Percentiles rank a stretch among this genome's conserved stretches.
Evolutionary conservation across 768 basidiomycete species (phyloP).

Genomic region (Kwoniella bestiolae): DNA sequence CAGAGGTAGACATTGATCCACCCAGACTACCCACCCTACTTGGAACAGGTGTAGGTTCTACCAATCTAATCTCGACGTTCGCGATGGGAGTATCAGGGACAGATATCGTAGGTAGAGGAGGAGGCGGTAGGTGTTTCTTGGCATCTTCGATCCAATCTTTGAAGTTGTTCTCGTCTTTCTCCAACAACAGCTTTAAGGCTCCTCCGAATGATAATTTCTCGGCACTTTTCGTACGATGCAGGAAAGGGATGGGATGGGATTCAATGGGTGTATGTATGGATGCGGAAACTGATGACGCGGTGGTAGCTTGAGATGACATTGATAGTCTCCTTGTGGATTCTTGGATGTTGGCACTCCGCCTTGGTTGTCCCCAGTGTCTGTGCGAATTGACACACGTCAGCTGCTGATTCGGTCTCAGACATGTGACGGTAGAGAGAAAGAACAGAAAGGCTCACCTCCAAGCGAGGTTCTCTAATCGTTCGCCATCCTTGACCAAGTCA

Average conservation of each 20-base stretch:
- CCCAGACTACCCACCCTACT: slow-evolving; percentile 53
- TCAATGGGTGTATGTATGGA: slow-evolving; percentile 34
- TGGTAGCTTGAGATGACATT: slow-evolving; percentile 19
- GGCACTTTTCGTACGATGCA: slow-evolving; percentile 17
- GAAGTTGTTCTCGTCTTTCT: slow-evolving; percentile 49
- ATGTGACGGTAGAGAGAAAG: neutral
- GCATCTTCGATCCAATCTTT: slow-evolving; percentile 53
- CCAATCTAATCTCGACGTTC: slow-evolving; percentile 48
- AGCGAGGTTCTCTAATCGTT: slow-evolving; percentile 50
- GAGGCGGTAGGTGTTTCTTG: slow-evolving; percentile 27
- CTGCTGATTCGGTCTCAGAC: neutral
- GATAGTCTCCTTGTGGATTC: slow-evolving; percentile 25
- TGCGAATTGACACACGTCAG: neutral
- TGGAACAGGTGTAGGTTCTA: slow-evolving; percentile 56
- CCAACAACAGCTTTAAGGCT: slow-evolving; percentile 42
- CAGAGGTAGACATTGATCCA: slow-evolving; percentile 37
- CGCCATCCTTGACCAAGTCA: slow-evolving; percentile 51
- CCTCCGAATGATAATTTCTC: slow-evolving; percentile 43
- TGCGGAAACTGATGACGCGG: slow-evolving; percentile 35
- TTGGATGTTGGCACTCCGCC: neutral
- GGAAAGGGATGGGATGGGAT: slow-evolving; percentile 11
- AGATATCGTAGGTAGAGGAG: slow-evolving; percentile 32
- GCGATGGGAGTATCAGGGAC: slow-evolving; percentile 48
- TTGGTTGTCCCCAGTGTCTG: slow-evolving; percentile 36
- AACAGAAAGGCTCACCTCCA: slow-evolving; percentile 38